A percentile compares a stretch with the other conserved stretches of the same genome.
phyloP scores from a whole-genome alignment of 2,329 filamentous ascomycete genomes.

The Cytospora piceae region DNA sequence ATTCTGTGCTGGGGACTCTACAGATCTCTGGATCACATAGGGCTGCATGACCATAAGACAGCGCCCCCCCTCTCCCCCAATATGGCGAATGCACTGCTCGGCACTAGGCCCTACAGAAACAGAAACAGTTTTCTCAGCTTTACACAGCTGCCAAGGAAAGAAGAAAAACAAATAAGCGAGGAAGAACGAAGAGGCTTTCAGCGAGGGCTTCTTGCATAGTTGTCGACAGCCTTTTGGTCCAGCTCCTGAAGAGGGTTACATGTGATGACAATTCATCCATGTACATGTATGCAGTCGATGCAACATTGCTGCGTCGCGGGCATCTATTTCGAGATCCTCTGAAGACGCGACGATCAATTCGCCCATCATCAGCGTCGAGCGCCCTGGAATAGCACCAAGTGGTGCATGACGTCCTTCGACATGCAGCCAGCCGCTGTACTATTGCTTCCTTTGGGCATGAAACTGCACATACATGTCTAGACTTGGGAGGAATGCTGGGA shows the following conservation, averaged over 20 bases:
- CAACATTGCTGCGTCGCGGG: neutral
- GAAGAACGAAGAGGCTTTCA: neutral
- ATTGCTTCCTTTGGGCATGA: neutral
- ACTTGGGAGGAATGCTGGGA: no score
- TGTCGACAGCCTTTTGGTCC: neutral
- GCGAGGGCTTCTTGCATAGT: neutral
- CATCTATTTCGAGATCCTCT: neutral
- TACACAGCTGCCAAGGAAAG: neutral
- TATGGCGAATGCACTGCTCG: neutral
- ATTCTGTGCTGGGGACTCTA: neutral
- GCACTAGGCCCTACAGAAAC: neutral
- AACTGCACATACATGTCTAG: neutral
- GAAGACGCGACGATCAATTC: neutral
- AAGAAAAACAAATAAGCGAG: neutral
- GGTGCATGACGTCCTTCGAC: neutral
- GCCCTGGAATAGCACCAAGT: neutral
- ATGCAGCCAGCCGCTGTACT: neutral
- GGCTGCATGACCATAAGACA: slow-evolving; percentile 1
- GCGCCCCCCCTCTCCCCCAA: neutral
- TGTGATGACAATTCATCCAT: neutral
- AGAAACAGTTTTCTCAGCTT: neutral
- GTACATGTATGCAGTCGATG: neutral
- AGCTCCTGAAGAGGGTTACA: neutral
- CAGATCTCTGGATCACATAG: slow-evolving; percentile 1
- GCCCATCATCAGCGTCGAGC: neutral